Evolutionary conservation across 352 stramenopile species (phyloP).

Genomic region (Globisporangium orthogonon): DNA sequence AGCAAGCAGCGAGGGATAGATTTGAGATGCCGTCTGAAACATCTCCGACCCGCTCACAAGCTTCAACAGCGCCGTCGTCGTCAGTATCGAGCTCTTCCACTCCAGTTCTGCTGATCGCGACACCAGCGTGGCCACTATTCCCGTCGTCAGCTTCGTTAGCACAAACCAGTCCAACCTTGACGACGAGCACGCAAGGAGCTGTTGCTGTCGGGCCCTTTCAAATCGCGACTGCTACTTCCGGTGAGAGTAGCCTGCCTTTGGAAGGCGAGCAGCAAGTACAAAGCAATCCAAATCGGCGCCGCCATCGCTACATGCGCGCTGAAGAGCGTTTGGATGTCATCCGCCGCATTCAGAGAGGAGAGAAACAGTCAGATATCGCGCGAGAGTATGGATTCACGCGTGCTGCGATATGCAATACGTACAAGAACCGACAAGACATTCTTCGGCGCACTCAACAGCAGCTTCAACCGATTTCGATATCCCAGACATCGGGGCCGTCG

Average conservation of each 20-base stretch:
- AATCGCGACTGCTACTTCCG: neutral
- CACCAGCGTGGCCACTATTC: neutral
- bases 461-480: neutral
- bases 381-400: conserved; percentile 65
- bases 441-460: conserved; percentile 21
- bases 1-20: neutral
- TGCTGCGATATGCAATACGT: conserved; percentile 54
- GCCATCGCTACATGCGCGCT: conserved; percentile 8
- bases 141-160: neutral
- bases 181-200: neutral
- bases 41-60: neutral
- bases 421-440: conserved; percentile 49
- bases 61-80: neutral
- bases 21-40: no score
- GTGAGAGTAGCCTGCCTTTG: neutral
- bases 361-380: conserved; percentile 55
- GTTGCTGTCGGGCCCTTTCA: neutral
- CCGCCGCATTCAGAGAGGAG: conserved; percentile 31
- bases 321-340: conserved; percentile 10
- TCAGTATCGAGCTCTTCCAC: neutral
- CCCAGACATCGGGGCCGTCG: neutral
- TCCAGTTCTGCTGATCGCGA: neutral
- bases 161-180: neutral
- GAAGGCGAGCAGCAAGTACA: neutral
- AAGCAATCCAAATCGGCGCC: neutral